Evolutionary conservation across 2,329 filamentous ascomycete genomes (phyloP), one percentile per base, ranked within the genome.

Genomic region (Cladosporium oxysporum): DNA sequence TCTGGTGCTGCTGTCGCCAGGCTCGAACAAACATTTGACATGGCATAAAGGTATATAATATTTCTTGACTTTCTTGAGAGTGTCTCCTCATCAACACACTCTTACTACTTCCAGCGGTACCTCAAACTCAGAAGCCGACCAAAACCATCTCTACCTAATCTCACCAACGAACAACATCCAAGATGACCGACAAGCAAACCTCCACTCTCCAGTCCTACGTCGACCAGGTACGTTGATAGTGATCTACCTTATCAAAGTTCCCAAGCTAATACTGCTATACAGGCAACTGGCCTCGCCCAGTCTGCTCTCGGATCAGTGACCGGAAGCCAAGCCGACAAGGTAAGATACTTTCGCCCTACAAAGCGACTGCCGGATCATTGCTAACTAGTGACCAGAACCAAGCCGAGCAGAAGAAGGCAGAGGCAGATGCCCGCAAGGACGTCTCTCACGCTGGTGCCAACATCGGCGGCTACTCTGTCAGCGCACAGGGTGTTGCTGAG

Each of bases 191-290:
- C 81, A 83, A 83, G 76, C 76, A 84, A 62, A 86, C 90, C 71
- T 96, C 92, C 69, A 95, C 93, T 69, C 84, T 93, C 75, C 87
- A 94, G 84, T 90, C 91, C 66, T 89, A 89, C 80, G 76, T 91
- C 72, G 90, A 77, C 70, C 64, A 35, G 44, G 69, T 69, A 68
- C 4, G 55, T 41, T 58, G 10, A 7, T 14, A 44, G 58, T 28
- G 8, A 35, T 21, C 3, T 8, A 10, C 1, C 18, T 31, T 11
- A 4, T 5, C 3, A 18, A 55, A 33, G 26, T 5, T 55, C 52
- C 10, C 29, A 33, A 21, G 18, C 67, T 66, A 73, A 76, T 69
- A 69, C 78, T 59, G 76, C 41, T 93, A 14, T 85, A 86, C 16
- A 73, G 64, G 91, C 90, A 73, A 84, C 88, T 44, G 91, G 91